Evolutionary conservation across 2,329 filamentous ascomycete species (phyloP).

Genomic region (Aspergillus pseudoterreus): DNA sequence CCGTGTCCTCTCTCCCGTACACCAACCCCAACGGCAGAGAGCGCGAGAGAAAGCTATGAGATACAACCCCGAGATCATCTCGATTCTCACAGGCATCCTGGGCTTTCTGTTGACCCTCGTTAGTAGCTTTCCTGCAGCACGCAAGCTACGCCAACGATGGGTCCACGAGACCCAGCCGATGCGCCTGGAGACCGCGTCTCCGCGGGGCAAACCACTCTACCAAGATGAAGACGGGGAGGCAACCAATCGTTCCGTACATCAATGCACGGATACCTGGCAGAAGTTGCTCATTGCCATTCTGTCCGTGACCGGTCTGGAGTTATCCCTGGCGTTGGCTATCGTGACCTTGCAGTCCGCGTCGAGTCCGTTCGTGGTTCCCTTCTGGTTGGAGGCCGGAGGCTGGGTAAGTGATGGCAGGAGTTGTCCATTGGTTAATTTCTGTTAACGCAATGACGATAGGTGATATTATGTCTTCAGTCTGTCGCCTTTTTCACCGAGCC

Average conservation of each 20-base stretch:
- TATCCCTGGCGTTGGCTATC: conserved; percentile 57
- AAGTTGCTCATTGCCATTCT: conserved; percentile 55
- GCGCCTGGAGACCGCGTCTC: conserved; percentile 16
- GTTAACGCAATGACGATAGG: conserved; percentile 12
- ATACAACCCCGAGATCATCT: conserved; percentile 15
- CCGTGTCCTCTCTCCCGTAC: not conserved
- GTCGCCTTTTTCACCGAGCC: conserved; percentile 33
- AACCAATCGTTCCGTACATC: conserved; percentile 58
- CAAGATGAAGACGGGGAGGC: conserved; percentile 68
- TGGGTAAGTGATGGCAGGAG: conserved; percentile 55
- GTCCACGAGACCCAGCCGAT: conserved; percentile 7
- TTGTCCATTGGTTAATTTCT: too few relatives aligned
- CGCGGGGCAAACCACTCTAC: conserved; percentile 48
- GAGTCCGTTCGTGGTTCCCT: conserved; percentile 44
- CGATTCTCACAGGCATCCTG: conserved; percentile 19
- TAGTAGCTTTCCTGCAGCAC: conserved; percentile 24
- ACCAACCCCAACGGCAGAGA: not conserved
- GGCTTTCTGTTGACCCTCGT: conserved; percentile 22
- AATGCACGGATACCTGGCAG: conserved; percentile 59
- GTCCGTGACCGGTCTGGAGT: conserved; percentile 51
- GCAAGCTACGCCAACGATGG: conserved; percentile 18
- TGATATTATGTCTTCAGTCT: conserved; percentile 30
- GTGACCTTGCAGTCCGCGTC: conserved; percentile 39
- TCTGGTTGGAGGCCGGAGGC: conserved; percentile 57
- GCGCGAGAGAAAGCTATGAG: conserved; percentile 17